Evolutionary conservation across 2,329 filamentous ascomycete species (phyloP).

Genomic region (Dendryphion nanum): DNA sequence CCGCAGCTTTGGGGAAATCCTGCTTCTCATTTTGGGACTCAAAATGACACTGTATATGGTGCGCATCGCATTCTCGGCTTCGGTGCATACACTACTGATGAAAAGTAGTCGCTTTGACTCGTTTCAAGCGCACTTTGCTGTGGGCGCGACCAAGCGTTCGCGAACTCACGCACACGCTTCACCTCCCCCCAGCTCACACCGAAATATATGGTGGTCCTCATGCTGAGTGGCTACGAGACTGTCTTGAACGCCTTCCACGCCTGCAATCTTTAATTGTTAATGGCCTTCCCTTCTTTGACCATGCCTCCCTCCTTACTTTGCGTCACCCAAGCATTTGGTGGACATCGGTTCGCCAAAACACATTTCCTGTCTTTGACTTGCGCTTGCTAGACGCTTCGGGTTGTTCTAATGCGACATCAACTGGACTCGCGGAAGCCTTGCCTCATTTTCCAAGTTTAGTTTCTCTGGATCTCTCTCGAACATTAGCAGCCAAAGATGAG

Average conservation of each 20-base stretch:
- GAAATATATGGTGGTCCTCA: conserved; percentile 61
- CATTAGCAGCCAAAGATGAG: conserved; percentile 48
- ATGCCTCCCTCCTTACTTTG: conserved; percentile 55
- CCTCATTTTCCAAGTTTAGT: conserved; percentile 54
- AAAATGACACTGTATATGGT: conserved; percentile 61
- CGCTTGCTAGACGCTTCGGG: conserved; percentile 57
- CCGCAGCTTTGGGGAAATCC: conserved; percentile 63
- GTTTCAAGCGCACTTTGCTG: conserved; percentile 57
- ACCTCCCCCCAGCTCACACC: conserved; percentile 59
- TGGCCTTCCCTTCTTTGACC: conserved; percentile 61
- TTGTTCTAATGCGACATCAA: conserved; percentile 59
- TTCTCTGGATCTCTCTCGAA: conserved; percentile 60
- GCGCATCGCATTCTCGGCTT: conserved; percentile 1
- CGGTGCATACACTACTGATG: not conserved
- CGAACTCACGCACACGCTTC: conserved; percentile 60
- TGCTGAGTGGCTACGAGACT: conserved; percentile 58
- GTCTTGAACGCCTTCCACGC: conserved; percentile 57
- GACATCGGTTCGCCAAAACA: conserved; percentile 15
- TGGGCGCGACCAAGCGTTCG: conserved; percentile 54
- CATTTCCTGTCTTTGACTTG: conserved; percentile 45
- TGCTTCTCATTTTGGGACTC: conserved; percentile 59
- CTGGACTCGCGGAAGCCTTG: conserved; percentile 52
- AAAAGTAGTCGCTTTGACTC: conserved; percentile 54
- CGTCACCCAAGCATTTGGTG: conserved; percentile 33
- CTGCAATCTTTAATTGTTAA: conserved; percentile 61